Evolutionary conservation across 2,329 filamentous ascomycete species (phyloP), one percentile per base, ranked within the genome.

Genomic region (Diaporthe eres): DNA sequence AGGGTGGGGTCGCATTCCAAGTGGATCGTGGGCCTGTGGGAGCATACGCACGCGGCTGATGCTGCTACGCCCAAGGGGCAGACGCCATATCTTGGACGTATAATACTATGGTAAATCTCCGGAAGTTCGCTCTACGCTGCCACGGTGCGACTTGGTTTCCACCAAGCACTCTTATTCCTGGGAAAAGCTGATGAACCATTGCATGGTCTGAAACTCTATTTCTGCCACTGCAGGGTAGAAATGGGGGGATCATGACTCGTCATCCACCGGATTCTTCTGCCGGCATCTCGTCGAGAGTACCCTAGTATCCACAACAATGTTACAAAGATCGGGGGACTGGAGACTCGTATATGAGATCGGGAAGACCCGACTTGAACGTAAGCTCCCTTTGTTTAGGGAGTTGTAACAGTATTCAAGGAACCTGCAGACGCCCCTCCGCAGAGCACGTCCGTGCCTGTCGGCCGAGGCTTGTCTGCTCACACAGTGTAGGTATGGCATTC

Each of bases 151-250:
- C 44, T 51, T 49, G 44, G 44, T 19, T 4, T 34, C 53, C 31
- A 53, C 22, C 47, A 2, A 25, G 65, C 34, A 31, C 6, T 19
- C 37, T 22, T 12, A 68, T 37, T 42, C 65, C 65, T 31, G 65
- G 65, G 22, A 53, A 44, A 51, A 42, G 65, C 47, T 42, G 65
- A 53, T 68, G 65, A 68, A 68, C 65, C 47, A 68, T 53, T 39
- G 47, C 65, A 68, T 68, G 65, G 65, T n/a, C 65, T 53, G 65
- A 68, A 68, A 68, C 65, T 53, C 65, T 68, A 53, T 68, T 68
- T 68, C 65, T 53, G 9, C 25, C 47, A 53, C n/a, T 13, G 31
- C 65, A 53, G 31, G 47, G 65, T 68, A 53, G 8, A 49, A 53
- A 12, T 51, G 22, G 13, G 34, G 34, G 65, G 65, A 34, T 28